Conservation (phyloP, 139 green algal genomes). For the Picochlorum costavermella region DNA sequence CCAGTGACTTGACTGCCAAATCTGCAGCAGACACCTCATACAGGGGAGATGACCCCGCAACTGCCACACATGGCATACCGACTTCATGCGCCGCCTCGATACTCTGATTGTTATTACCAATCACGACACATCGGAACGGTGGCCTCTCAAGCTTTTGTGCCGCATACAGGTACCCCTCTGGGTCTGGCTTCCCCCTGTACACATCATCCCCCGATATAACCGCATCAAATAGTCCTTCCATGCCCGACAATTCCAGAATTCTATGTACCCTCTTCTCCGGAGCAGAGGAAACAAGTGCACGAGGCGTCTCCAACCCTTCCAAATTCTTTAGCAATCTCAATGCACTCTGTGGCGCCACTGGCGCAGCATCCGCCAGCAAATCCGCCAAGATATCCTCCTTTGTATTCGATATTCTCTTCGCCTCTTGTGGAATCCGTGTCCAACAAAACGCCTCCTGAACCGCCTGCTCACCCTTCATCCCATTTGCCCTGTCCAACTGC, state of each 20-base stretch:
- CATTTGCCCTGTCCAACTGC: slow-evolving; percentile 53
- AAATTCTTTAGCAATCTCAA: slow-evolving; percentile 66
- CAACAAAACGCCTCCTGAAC: slow-evolving; percentile 84
- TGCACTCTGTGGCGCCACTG: slow-evolving; percentile 36
- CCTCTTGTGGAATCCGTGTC: slow-evolving; percentile 68
- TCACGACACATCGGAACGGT: slow-evolving; percentile 78
- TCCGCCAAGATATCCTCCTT: slow-evolving; percentile 67
- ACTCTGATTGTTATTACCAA: slow-evolving; percentile 70
- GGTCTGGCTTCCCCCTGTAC: slow-evolving; percentile 55
- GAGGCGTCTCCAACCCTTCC: slow-evolving; percentile 28
- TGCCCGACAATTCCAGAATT: slow-evolving; percentile 38
- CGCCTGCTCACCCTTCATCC: slow-evolving; percentile 85
- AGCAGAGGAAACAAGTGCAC: slow-evolving; percentile 62
- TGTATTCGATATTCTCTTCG: slow-evolving; percentile 52
- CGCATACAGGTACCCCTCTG: slow-evolving; percentile 66
- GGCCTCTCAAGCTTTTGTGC: slow-evolving; percentile 66
- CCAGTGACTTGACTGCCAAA: slow-evolving; percentile 75
- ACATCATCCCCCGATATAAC: slow-evolving; percentile 76
- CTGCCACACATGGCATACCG: slow-evolving; percentile 79
- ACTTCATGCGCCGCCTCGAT: slow-evolving; percentile 87
- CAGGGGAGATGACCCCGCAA: slow-evolving; percentile 61
- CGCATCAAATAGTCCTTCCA: slow-evolving; percentile 56
- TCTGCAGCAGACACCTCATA: slow-evolving; percentile 86
- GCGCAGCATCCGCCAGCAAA: slow-evolving; percentile 38
- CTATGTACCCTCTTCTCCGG: slow-evolving; percentile 39